A percentile compares a stretch with the other conserved stretches of the same genome.
These are phyloP conservation scores for Leccinum barrowsii DNA, from an alignment of 768 basidiomycete species.

Conservation along the genomic window DNA sequence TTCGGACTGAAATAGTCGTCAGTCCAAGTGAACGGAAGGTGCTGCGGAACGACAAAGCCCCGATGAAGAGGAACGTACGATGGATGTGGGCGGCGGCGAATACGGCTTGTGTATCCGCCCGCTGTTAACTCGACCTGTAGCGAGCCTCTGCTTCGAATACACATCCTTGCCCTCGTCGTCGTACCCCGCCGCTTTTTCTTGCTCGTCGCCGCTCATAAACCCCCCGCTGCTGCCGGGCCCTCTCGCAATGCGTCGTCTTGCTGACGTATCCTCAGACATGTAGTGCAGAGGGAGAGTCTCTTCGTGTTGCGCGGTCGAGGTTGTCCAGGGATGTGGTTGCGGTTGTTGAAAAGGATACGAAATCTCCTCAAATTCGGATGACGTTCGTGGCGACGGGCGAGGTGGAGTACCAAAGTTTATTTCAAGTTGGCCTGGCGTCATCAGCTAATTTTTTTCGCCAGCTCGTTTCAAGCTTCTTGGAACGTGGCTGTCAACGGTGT, in stretches of 20 bases:
- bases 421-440: slow-evolving; percentile 64
- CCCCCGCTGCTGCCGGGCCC: slow-evolving; percentile 33
- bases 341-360: slow-evolving; percentile 47
- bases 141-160: slow-evolving; percentile 45
- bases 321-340: slow-evolving; percentile 27
- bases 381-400: slow-evolving; percentile 46
- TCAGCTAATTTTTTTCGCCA: slow-evolving; percentile 34
- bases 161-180: slow-evolving; percentile 69
- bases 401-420: slow-evolving; percentile 65
- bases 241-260: slow-evolving; percentile 43
- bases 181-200: slow-evolving; percentile 34
- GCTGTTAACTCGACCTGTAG: slow-evolving; percentile 43
- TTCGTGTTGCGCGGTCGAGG: slow-evolving; percentile 25
- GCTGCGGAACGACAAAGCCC: slow-evolving; percentile 7
- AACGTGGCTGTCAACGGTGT: neutral
- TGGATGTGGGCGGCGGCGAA: slow-evolving; percentile 62
- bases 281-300: slow-evolving; percentile 50
- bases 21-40: neutral
- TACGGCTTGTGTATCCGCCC: slow-evolving; percentile 60
- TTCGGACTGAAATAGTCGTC: slow-evolving; percentile 48
- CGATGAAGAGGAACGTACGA: slow-evolving; percentile 38
- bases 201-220: slow-evolving; percentile 25
- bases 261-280: slow-evolving; percentile 48
- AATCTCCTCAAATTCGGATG: slow-evolving; percentile 72
- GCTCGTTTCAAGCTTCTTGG: neutral